Base-by-base conservation (phyloP, 1,284 basidiomycete species). In the Tilletia setariae region DNA sequence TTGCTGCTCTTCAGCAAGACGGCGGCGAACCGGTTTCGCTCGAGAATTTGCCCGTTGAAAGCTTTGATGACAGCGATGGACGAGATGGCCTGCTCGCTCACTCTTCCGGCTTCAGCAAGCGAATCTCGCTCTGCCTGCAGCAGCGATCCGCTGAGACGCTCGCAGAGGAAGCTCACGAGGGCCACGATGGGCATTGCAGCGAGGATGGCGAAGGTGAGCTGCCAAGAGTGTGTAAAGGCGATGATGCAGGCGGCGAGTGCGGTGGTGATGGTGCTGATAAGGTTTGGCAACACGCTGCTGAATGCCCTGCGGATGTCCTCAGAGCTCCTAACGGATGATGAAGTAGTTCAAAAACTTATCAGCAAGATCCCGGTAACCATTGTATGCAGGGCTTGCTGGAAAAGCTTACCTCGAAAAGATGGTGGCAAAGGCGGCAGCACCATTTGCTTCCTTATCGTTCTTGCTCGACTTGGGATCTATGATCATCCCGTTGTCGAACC, bases 51-150 rank as follows among this genome's bases (percentile, higher is more conserved):
- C 1, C 93, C 93, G 83, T 96, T 98, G 87, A 95, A 96, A 0
- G 92, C 92, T 83, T 98, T 98, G 83, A 98, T 91, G 0, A 94
- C 97, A 2, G 91, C 85, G 75, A 98, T 94, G 51, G 91, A 88
- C 11, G 88, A 84, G 2, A 91, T 85, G 1, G 91, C 88, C 25
- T 91, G 90, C 73, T 95, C 90, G 71, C 94, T 86, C 67, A 90
- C 86, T 2, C 91, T 90, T 0, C 91, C 90, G 0, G 91, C 90
- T 7, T 86, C 85, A 13, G 90, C 88, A 2, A 90, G 88, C 8
- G 88, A 86, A 0, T 85, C 82, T 56, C 91, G 88, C 77, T 96
- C 93, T 30, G 82, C 82, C 2, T 86, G 84, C 69, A 94, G 87
- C 66, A 90, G 86, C 0, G 92, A 90, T 3, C 84, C 83, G 1